phyloP scores from a whole-genome alignment of 805 yeast genomes.

The Candida oleophila region DNA sequence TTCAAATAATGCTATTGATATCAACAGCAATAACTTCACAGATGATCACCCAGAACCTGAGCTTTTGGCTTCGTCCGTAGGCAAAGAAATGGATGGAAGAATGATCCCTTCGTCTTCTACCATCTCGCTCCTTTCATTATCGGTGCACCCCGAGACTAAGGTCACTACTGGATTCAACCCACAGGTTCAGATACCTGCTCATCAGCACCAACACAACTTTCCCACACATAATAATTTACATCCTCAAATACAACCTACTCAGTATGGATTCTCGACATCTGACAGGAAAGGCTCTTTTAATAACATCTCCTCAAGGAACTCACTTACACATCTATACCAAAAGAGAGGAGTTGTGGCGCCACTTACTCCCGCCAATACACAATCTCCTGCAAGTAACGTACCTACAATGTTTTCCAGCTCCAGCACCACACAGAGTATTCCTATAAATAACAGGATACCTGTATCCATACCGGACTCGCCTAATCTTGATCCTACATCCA shows the following conservation, averaged over 20 bases:
- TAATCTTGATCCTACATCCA: constrained; percentile 47
- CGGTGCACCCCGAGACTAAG: constrained; percentile 14
- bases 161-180: constrained; percentile 3
- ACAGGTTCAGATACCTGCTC: neutral
- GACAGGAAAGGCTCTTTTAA: constrained; percentile 1
- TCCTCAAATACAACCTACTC: neutral
- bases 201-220: neutral
- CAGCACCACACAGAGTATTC: constrained; percentile 26
- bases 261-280: neutral
- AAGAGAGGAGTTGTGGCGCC: neutral
- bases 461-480: constrained; percentile 49
- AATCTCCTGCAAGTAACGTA: neutral
- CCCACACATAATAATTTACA: neutral
- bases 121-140: constrained; percentile 38
- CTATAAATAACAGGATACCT: constrained; percentile 17
- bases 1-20: neutral
- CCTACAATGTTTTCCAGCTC: neutral
- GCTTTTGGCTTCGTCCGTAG: constrained; percentile 42
- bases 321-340: constrained; percentile 5
- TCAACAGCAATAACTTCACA: constrained; percentile 15
- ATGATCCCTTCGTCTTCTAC: constrained; percentile 43
- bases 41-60: constrained; percentile 47
- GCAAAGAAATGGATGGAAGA: constrained; percentile 38
- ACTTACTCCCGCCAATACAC: neutral
- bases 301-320: constrained; percentile 10